phyloP scores from a whole-genome alignment of 2,329 filamentous ascomycete species.

The Diatrype stigma region DNA sequence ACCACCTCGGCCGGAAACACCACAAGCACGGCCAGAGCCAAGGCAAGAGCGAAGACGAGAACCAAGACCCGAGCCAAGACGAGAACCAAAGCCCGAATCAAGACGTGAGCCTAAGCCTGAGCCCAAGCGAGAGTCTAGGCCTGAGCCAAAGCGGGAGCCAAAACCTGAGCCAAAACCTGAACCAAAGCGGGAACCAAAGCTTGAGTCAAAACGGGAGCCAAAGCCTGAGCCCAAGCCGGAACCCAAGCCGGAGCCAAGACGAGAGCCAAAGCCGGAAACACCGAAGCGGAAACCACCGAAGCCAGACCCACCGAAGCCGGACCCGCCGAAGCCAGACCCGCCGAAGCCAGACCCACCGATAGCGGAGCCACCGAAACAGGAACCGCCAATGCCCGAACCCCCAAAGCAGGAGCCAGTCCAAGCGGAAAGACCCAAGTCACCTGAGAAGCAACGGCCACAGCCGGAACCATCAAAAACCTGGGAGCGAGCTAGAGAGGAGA shows the following conservation, averaged over 20 bases:
- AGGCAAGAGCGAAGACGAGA: slow-evolving; percentile 9
- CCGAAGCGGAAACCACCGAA: slow-evolving; percentile 12
- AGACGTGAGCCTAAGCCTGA: slow-evolving; percentile 8
- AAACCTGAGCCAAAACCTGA: slow-evolving; percentile 8
- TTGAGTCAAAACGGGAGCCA: neutral
- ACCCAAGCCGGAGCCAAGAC: slow-evolving; percentile 6
- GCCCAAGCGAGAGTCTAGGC: slow-evolving; percentile 8
- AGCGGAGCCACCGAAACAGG: slow-evolving; percentile 4
- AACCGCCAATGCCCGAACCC: neutral
- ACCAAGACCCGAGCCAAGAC: slow-evolving; percentile 8
- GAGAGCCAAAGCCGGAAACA: slow-evolving; percentile 12
- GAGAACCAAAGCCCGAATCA: slow-evolving; percentile 15
- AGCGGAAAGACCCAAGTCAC: slow-evolving; percentile 5
- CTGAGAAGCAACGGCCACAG: slow-evolving; percentile 21
- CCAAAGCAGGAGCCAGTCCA: neutral
- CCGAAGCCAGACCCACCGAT: slow-evolving; percentile 13
- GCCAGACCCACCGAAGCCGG: slow-evolving; percentile 8
- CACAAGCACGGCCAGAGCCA: slow-evolving; percentile 11
- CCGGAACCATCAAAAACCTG: slow-evolving; percentile 44
- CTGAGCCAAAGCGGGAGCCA: slow-evolving; percentile 14
- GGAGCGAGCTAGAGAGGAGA: slow-evolving; percentile 68
- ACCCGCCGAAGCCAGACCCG: slow-evolving; percentile 9
- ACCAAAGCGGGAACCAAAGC: neutral
- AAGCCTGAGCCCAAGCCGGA: too few relatives aligned
- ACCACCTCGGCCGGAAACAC: slow-evolving; percentile 7